A percentile compares a stretch with the other conserved stretches of the same genome.
phyloP scores from a whole-genome alignment of 2,329 filamentous ascomycete species.

The Aureobasidium namibiae region DNA sequence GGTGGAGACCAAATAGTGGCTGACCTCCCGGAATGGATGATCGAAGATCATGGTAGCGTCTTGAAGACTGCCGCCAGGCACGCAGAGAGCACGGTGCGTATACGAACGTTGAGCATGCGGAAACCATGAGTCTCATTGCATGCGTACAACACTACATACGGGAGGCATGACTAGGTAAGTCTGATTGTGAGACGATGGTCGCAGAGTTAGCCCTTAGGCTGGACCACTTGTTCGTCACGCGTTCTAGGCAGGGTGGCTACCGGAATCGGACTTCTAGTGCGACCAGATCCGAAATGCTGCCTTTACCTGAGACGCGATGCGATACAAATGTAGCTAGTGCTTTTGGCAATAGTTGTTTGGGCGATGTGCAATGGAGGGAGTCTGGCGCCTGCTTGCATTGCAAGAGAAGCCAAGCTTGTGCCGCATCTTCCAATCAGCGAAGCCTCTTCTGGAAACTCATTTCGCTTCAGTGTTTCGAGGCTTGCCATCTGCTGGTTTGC shows the following conservation, averaged over 20 bases:
- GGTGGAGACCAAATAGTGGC: constrained; percentile 6
- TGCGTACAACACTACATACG: background rate
- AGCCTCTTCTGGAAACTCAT: constrained; percentile 4
- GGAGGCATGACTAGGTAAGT: constrained; percentile 1
- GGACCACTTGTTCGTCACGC: background rate
- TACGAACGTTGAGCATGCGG: background rate
- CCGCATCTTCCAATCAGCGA: constrained; percentile 1
- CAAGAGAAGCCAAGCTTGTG: background rate
- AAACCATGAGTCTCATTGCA: background rate
- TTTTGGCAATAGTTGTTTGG: background rate
- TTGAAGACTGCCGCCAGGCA: constrained; percentile 3
- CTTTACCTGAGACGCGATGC: constrained; percentile 3
- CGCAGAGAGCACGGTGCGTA: constrained; percentile 12
- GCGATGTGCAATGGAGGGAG: background rate
- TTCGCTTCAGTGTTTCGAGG: constrained; percentile 5
- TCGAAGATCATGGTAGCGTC: background rate
- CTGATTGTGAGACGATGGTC: constrained; percentile 8
- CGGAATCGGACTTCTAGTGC: background rate
- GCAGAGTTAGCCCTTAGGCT: constrained; percentile 7
- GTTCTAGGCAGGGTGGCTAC: background rate
- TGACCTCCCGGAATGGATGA: constrained; percentile 6
- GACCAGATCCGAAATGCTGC: background rate
- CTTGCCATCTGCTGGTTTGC: background rate
- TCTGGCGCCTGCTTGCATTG: background rate
- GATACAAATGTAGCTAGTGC: constrained; percentile 1